phyloP scores from a whole-genome alignment of 2,329 filamentous ascomycete genomes.

The Ilyonectria robusta region DNA sequence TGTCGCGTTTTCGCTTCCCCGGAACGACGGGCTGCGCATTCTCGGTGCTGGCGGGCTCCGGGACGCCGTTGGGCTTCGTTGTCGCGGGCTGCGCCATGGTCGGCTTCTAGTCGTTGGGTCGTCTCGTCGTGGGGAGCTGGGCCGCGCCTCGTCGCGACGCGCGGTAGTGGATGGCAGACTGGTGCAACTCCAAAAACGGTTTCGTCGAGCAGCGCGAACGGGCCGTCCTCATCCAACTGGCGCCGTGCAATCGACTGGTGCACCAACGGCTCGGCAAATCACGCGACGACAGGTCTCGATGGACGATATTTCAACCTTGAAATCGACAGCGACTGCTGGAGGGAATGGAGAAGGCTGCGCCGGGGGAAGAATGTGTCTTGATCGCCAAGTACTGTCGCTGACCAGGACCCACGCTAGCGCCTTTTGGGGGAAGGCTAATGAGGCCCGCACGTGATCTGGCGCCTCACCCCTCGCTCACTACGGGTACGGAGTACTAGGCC shows the following conservation, averaged over 20 bases:
- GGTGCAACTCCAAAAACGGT: slow-evolving; percentile 58
- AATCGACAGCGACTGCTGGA: slow-evolving; percentile 40
- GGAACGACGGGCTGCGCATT: slow-evolving; percentile 53
- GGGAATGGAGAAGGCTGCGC: slow-evolving; percentile 50
- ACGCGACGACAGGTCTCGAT: slow-evolving; percentile 42
- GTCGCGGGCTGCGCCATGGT: slow-evolving; percentile 60
- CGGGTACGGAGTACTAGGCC: background rate
- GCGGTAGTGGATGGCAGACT: slow-evolving; percentile 54
- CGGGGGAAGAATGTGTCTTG: slow-evolving; percentile 58
- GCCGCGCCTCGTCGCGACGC: slow-evolving; percentile 59
- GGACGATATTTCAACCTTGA: slow-evolving; percentile 40
- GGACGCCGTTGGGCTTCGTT: slow-evolving; percentile 58
- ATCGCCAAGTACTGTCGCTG: slow-evolving; percentile 51
- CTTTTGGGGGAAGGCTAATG: slow-evolving; percentile 49
- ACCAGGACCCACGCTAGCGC: slow-evolving; percentile 48
- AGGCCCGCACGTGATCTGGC: slow-evolving; percentile 51
- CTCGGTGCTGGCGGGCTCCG: slow-evolving; percentile 53
- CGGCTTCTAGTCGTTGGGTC: slow-evolving; percentile 42
- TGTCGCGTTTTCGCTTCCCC: slow-evolving; percentile 73
- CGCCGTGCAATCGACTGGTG: slow-evolving; percentile 48
- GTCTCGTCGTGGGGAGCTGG: slow-evolving; percentile 46
- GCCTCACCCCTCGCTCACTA: slow-evolving; percentile 15
- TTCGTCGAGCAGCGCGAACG: slow-evolving; percentile 54
- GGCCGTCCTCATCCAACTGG: slow-evolving; percentile 51
- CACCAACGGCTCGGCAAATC: slow-evolving; percentile 42